Evolutionary conservation across 139 green algal genomes (phyloP), one percentile per base, ranked within the genome.

Genomic region (Microglena sp.): DNA sequence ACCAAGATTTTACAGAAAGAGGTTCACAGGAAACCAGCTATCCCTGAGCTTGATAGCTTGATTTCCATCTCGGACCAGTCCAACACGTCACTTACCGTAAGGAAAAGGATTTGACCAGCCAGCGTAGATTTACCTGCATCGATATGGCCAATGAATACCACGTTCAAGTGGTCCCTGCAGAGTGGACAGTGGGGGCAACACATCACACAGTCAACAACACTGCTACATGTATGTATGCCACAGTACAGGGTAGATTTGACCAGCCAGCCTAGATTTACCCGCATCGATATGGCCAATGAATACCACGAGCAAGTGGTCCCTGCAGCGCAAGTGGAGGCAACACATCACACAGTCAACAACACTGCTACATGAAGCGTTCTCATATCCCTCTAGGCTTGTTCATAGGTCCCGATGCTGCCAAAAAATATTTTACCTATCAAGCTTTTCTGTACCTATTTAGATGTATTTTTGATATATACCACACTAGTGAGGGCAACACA

Each of bases 141-240:
- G 55, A 99, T 95, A 74, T 99, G 94, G 7, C 94, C 94, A 55
- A 99, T 99, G 85, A 99, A 99, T 11, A 99, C 92, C 7, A 99
- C 75, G 81, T 99, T 99, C 7, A 97, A 63, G 75, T 99, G 94
- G 45, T 97, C 88, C 40, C 89, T 81, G 69, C 33, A 33, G n/a
- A n/a, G 21, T 24, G 31, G 32, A 50, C 26, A 5, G n/a, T 31
- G 46, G 46, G 46, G 6, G 46, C 46, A 57, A 6, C 46, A 57
- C 15, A 24, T 6, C 15, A 18, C 29, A 5, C 22, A 57, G 6
- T 28, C 22, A 57, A 32, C 5, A 7, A 57, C 6, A 5, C 6
- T 27, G 22, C 5, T 21, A 57, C 46, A 7, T 6, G 15, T 21
- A 21, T 57, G 27, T 36, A 40, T 8, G 27, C 15, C 29, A 45